Base-by-base conservation (phyloP, 2,329 filamentous ascomycete genomes). In the Pestalotiopsis sp. region DNA sequence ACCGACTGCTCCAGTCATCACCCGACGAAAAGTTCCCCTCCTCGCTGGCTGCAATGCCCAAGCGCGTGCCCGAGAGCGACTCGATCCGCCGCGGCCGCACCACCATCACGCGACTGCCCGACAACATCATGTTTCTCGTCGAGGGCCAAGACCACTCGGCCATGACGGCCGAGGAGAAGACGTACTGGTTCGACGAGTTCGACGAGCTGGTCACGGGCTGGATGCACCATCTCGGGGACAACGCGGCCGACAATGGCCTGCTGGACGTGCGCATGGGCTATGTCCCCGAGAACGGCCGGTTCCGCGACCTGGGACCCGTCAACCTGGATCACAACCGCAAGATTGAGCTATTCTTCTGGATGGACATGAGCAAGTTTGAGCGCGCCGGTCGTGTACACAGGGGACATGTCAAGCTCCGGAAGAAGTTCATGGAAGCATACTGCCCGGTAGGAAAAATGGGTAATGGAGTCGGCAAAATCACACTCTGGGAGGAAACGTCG, bases 401-500 rank as follows among this genome's bases (percentile, higher is more conserved):
- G 11, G 58, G 58, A 36, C 58, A 60, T 12, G n/a, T 38, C 9
- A 38, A 27, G 13, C 9, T 60, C 20, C 6, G 58, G 12, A 38
- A 38, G 58, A 38, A 60, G 58, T 60, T 60, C 20, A 31, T 60
- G 58, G 31, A 60, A 14, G 58, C 58, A 11, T 60, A 60, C n/a
- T 60, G 58, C 23, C 58, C 58, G 3, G 58, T 38, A 11, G 58
- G 58, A 23, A 14, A 13, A 38, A 60, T 60, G 58, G 25, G 25
- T 23, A 20, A 38, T 14, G 25, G 58, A 31, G 25, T 27, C 2
- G 25, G 58, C 14, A 27, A 36, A 38, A 38, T 60, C 25, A 31
- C 31, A 38, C 20, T 60, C n/a, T 60, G 58, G 58, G 58, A 31
- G 12, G 58, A 60, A 23, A 60, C 58, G 11, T 31, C 25, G 3